A percentile compares a stretch with the other conserved stretches of the same genome.
Conservation (phyloP, 1,284 basidiomycete genomes). For the Bondarzewia mesenterica region DNA sequence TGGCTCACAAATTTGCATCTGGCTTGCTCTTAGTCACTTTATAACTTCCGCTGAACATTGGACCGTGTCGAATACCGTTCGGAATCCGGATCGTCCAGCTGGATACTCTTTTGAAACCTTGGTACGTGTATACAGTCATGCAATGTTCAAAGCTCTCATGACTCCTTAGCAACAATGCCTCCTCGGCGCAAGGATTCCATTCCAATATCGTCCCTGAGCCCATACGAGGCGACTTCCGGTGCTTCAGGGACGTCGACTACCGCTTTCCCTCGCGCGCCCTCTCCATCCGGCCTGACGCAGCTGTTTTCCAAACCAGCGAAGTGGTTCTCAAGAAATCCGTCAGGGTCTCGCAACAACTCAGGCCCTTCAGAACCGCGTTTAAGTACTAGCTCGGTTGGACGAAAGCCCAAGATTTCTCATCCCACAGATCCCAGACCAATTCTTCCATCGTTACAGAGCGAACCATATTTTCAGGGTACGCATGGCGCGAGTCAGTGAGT, state of each 20-base stretch:
- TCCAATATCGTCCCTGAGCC: conserved; percentile 9
- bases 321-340: conserved; percentile 36
- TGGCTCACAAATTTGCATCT: too few relatives aligned
- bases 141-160: too few relatives aligned
- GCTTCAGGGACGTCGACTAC: conserved; percentile 7
- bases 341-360: conserved; percentile 28
- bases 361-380: conserved; percentile 37
- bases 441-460: conserved; percentile 25
- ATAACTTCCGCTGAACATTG: too few relatives aligned
- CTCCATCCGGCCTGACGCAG: conserved; percentile 29
- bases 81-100: too few relatives aligned
- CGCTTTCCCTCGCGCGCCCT: conserved; percentile 24
- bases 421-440: conserved; percentile 75
- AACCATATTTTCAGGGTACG: conserved; percentile 17
- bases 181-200: conserved; percentile 1
- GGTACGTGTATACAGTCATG: too few relatives aligned
- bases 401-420: conserved; percentile 73
- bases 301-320: conserved; percentile 39
- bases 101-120: too few relatives aligned
- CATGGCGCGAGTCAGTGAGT: conserved; percentile 43
- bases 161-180: background rate
- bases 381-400: conserved; percentile 39
- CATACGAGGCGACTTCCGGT: conserved; percentile 8
- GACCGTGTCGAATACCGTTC: too few relatives aligned
- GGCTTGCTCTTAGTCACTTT: too few relatives aligned